Percentiles rank a stretch among this genome's conserved stretches.
Evolutionary conservation across 129 eudicot genomes (phyloP).

Genomic region (Pulicaria dysenterica): DNA sequence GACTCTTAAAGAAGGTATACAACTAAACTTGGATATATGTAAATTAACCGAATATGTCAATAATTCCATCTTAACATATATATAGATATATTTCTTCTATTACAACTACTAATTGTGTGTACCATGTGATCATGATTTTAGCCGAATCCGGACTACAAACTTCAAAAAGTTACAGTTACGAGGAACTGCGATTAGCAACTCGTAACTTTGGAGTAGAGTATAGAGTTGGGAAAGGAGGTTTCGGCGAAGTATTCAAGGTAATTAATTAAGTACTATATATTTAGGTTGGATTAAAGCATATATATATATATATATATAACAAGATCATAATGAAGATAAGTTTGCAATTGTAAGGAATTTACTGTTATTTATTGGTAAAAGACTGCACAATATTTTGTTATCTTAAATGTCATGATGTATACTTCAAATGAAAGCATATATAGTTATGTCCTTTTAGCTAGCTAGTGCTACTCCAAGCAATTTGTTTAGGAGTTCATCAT

Average conservation of each 20-base stretch:
- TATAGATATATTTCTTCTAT: neutral
- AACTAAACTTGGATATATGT: neutral
- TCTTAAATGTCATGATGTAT: neutral
- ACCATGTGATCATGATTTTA: conserved; percentile 33
- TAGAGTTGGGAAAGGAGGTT: conserved; percentile 61
- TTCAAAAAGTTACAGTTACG: conserved; percentile 30
- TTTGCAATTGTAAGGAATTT: neutral
- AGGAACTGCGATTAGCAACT: conserved; percentile 31
- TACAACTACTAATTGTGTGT: neutral
- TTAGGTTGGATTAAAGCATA: too few species aligned
- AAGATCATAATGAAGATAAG: neutral
- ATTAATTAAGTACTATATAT: neutral
- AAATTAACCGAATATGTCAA: too few species aligned
- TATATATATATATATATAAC: too few species aligned
- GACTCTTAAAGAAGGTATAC: conserved; percentile 38
- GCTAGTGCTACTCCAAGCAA: neutral
- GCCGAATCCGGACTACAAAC: conserved; percentile 50
- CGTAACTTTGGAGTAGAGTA: conserved; percentile 40
- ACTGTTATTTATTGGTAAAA: neutral
- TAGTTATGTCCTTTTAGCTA: neutral
- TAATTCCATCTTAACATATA: neutral
- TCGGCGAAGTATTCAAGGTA: conserved; percentile 61
- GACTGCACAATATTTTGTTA: neutral
- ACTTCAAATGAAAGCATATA: neutral
- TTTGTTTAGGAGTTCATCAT: neutral